A percentile compares a stretch with the other conserved stretches of the same genome.
Conservation (phyloP, 2,329 filamentous ascomycete species). For the Fusarium fujikuroi region DNA sequence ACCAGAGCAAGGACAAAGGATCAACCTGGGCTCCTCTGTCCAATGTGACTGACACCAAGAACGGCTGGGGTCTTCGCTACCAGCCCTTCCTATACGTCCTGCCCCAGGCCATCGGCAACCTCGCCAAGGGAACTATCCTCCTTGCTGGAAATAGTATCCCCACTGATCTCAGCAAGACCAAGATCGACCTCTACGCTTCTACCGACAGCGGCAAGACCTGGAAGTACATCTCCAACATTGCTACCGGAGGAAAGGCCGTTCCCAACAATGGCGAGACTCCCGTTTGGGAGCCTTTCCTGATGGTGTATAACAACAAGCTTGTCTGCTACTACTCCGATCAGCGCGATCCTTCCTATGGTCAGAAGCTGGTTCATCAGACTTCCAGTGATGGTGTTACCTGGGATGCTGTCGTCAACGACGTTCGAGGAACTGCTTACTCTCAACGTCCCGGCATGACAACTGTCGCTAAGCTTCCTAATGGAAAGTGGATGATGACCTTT, state of each 20-base stretch:
- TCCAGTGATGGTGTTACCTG: slow-evolving; percentile 70
- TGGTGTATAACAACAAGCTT: slow-evolving; percentile 6
- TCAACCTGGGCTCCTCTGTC: slow-evolving; percentile 70
- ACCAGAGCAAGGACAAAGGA: slow-evolving; percentile 61
- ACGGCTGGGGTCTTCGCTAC: slow-evolving; percentile 73
- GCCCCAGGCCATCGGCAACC: slow-evolving; percentile 65
- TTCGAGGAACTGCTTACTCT: slow-evolving; percentile 53
- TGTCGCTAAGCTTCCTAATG: neutral
- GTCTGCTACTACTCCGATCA: slow-evolving; percentile 31
- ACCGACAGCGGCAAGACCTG: slow-evolving; percentile 7
- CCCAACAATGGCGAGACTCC: slow-evolving; percentile 11
- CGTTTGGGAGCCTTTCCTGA: slow-evolving; percentile 29
- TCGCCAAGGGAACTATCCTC: slow-evolving; percentile 51
- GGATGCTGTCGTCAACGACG: slow-evolving; percentile 69
- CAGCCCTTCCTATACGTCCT: slow-evolving; percentile 76
- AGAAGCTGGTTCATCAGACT: slow-evolving; percentile 67
- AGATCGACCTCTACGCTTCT: slow-evolving; percentile 29
- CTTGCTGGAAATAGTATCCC: slow-evolving; percentile 13
- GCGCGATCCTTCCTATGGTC: slow-evolving; percentile 3
- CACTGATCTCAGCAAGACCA: slow-evolving; percentile 1
- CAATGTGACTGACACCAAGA: slow-evolving; percentile 69
- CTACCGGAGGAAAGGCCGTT: slow-evolving; percentile 9
- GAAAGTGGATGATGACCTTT: slow-evolving; percentile 29
- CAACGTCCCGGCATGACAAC: slow-evolving; percentile 26
- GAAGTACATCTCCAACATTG: slow-evolving; percentile 25